Evolutionary conservation across 2,329 filamentous ascomycete genomes (phyloP), one percentile per base, ranked within the genome.

Genomic region (Pseudocercospora macadamiae): DNA sequence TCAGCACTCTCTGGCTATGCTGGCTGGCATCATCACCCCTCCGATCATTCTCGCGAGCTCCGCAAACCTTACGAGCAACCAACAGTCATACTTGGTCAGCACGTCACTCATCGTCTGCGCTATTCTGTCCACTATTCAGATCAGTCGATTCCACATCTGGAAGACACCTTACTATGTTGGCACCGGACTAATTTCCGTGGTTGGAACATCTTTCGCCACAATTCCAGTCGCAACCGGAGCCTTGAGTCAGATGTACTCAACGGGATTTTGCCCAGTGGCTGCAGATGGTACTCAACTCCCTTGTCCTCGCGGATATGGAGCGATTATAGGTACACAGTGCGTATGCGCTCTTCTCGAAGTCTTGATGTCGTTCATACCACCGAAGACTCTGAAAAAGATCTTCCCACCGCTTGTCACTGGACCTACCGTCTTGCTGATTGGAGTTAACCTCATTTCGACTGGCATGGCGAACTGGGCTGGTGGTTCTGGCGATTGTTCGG

Each of bases 391-490:
- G 42, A 84, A 91, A 66, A 85, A 83, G 68, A 83, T 93, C 66
- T 92, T 93, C 71, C 90, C 90, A 6, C 90, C 90, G 3, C 84
- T 95, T 8, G 86, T 89, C 44, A 89, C 87, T 1, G 87, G 87
- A 2, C 86, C 85, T 2, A 86, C 87, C 0, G 83, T 89, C 36
- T 79, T 87, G 62, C 79, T 89, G 25, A 93, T 95, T 60, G 90
- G 90, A 32, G 84, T 93, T 42, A 83, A 83, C 55, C 80, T 95
- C 55, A 87, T 93, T 66, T 73, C 85, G 64, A 86, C 83, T 30
- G 90, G 88, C 10, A 89, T 93, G 75, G 76, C 88, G 72, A 84
- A 88, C 75, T 93, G 90, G 90, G 88, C 89, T 54, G 90, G 90
- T 16, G 90, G 90, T 28, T 84, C 81, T 37, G 89, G 89, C 62